Evolutionary conservation across 352 stramenopile genomes (phyloP).

Genomic region (Phytopythium oedochilum): DNA sequence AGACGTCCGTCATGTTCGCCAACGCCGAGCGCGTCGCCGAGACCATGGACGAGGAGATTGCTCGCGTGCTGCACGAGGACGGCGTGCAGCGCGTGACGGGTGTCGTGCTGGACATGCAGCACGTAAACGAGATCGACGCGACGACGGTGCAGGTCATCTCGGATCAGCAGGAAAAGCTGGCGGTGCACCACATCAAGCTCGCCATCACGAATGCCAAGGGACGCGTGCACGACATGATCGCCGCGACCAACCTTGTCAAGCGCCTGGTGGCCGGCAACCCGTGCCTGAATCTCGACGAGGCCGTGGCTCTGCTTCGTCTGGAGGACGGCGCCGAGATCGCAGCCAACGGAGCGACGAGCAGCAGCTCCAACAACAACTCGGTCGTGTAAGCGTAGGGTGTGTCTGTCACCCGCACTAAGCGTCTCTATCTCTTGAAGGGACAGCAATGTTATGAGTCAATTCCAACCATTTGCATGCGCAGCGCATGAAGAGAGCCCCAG

Average conservation of each 20-base stretch:
- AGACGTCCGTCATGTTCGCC: constrained; percentile 55
- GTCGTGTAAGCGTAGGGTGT: neutral
- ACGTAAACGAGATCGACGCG: constrained; percentile 57
- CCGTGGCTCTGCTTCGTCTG: constrained; percentile 16
- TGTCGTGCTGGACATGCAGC: constrained; percentile 38
- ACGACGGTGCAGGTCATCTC: constrained; percentile 58
- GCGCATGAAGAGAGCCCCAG: too few relatives aligned
- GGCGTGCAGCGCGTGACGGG: constrained; percentile 18
- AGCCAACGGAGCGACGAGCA: neutral
- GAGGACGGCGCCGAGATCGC: neutral
- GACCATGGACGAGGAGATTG: constrained; percentile 35
- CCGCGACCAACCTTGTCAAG: constrained; percentile 36
- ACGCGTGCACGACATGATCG: constrained; percentile 29
- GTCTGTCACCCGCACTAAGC: too few relatives aligned
- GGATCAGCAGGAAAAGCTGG: constrained; percentile 51
- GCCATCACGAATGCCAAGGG: constrained; percentile 39
- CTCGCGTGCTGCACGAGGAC: constrained; percentile 9
- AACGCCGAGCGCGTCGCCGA: constrained; percentile 46
- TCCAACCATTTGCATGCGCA: too few relatives aligned
- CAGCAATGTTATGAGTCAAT: neutral
- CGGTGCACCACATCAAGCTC: constrained; percentile 28
- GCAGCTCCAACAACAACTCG: neutral
- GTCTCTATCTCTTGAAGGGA: too few relatives aligned
- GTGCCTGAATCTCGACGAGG: constrained; percentile 16
- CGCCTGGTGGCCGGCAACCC: constrained; percentile 19